Evolutionary conservation across 2,329 filamentous ascomycete species (phyloP).

Genomic region (Diaporthe ampelina): DNA sequence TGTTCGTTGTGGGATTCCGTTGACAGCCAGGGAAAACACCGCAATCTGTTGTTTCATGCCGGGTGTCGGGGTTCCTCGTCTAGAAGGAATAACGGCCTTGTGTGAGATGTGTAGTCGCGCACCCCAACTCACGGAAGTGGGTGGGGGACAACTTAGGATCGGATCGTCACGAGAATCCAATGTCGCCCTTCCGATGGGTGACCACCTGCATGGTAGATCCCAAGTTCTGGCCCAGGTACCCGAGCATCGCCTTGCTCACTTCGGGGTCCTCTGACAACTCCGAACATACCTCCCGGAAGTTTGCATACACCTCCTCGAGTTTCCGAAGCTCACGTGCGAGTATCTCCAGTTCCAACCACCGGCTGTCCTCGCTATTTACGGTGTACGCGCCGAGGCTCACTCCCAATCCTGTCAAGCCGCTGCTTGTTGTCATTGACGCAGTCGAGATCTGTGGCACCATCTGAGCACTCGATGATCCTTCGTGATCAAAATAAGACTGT

Average conservation of each 20-base stretch:
- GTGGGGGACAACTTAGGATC: background rate
- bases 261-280: conserved; percentile 57
- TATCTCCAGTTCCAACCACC: conserved; percentile 63
- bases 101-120: background rate
- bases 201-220: conserved; percentile 59
- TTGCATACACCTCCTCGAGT: conserved; percentile 61
- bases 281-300: conserved; percentile 58
- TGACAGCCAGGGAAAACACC: background rate
- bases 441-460: conserved; percentile 41
- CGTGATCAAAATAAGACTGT: conserved; percentile 55
- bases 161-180: conserved; percentile 46
- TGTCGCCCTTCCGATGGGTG: conserved; percentile 52
- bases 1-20: background rate
- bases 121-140: conserved; percentile 8
- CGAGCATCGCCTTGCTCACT: conserved; percentile 60
- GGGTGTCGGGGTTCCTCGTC: background rate
- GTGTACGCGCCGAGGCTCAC: conserved; percentile 61
- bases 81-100: background rate
- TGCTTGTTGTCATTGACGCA: conserved; percentile 1
- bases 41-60: conserved; percentile 28
- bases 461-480: conserved; percentile 42
- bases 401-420: conserved; percentile 47
- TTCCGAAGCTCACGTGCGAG: conserved; percentile 62
- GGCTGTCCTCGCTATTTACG: conserved; percentile 60
- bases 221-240: conserved; percentile 60